Evolutionary conservation across 108 stramenopile genomes (phyloP).

Genomic region (Skeletonema grethae): DNA sequence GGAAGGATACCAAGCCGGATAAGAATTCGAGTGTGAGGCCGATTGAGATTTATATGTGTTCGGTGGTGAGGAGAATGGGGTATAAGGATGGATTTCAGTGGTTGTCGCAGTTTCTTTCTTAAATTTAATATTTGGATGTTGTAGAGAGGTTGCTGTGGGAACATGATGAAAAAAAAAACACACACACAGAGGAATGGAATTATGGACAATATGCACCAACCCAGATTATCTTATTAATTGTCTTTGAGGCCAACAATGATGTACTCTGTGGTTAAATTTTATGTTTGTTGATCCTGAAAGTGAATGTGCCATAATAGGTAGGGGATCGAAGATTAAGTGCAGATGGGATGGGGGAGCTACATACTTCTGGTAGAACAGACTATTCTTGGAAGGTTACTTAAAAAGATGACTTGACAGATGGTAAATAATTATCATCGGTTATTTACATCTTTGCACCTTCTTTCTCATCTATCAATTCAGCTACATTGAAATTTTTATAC

Average conservation of each 20-base stretch:
- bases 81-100: constrained; percentile 98
- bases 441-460: neutral
- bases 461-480: constrained; percentile 21
- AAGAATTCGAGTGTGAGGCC: constrained; percentile 81
- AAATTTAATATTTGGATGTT: neutral
- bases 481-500: constrained; percentile 58
- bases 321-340: neutral
- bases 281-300: neutral
- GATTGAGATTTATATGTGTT: constrained; percentile 99
- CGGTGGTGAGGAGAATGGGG: constrained; percentile 97
- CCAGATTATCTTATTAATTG: neutral
- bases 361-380: neutral
- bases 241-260: neutral
- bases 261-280: neutral
- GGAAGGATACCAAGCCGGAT: constrained; percentile 95
- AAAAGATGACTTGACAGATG: neutral
- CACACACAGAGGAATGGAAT: neutral
- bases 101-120: constrained; percentile 95
- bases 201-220: neutral
- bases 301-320: neutral
- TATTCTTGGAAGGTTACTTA: neutral
- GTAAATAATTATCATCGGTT: constrained; percentile 1
- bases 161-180: neutral
- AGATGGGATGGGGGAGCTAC: neutral
- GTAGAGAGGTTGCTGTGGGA: neutral